A percentile compares a stretch with the other conserved stretches of the same genome.
Evolutionary conservation across 176 grass and related monocot genomes (phyloP).

Genomic region (Cenchrus purpureus): DNA sequence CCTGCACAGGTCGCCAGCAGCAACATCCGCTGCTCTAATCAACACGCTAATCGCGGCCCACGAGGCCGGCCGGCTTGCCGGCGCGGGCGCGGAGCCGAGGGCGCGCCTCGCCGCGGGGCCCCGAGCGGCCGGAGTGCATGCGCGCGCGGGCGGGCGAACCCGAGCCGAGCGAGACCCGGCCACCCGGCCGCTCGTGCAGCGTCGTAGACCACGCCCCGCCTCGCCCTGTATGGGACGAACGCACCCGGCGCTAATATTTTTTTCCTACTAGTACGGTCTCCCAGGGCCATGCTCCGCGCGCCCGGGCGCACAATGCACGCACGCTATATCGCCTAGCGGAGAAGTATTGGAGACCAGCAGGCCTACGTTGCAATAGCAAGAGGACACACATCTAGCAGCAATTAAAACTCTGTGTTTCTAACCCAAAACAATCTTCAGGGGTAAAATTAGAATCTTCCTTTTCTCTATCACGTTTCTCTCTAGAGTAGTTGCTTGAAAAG

Average conservation of each 20-base stretch:
- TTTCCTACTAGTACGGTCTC: not conserved
- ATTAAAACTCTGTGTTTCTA: no score
- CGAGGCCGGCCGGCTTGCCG: slow-evolving; percentile 51
- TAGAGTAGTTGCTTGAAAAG: no score
- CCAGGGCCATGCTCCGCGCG: not conserved
- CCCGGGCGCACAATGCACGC: not conserved
- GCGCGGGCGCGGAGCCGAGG: slow-evolving; percentile 37
- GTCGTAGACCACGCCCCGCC: slow-evolving; percentile 27
- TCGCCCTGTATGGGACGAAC: slow-evolving; percentile 12
- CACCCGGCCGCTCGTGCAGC: slow-evolving; percentile 46
- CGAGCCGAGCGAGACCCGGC: no score
- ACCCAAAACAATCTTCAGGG: no score
- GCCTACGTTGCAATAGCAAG: no score
- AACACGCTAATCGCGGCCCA: slow-evolving; percentile 30
- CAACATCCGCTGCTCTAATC: slow-evolving; percentile 34
- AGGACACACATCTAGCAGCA: no score
- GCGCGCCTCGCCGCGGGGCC: not conserved
- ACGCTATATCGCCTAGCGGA: no score
- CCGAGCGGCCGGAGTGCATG: not conserved
- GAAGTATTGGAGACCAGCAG: no score
- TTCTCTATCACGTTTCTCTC: no score
- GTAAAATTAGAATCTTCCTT: no score
- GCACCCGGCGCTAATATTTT: not conserved
- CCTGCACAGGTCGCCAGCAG: no score
- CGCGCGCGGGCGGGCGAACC: not conserved